Evolutionary conservation across 164 flowering plant species (phyloP), one percentile per base, ranked within the genome.

Genomic region (Protea cynaroides): DNA sequence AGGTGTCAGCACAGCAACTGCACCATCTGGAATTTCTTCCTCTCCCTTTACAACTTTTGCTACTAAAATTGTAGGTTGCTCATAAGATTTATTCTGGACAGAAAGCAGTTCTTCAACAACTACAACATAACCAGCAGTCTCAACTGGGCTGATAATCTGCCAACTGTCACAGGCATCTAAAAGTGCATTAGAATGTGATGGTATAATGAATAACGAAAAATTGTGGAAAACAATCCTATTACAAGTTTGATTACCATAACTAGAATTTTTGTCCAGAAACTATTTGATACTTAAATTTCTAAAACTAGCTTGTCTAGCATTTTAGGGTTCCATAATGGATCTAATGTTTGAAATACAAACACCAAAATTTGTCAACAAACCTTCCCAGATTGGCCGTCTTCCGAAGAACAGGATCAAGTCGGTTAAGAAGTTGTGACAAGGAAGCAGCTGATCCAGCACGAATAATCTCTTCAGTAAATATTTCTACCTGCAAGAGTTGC

Each of bases 371-470:
- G 50, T 29, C 40, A 71, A 53, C 37, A 54, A 71, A 91, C 99
- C 97, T 94, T 70, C 99, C 99, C 36, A 94, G 73, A 72, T 91
- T 75, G 68, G 99, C 97, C 44, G 88, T 85, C 75, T 82, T 67
- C 59, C 97, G 80, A 71, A 91, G 93, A 80, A 91, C 82, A 43
- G 99, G 99, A 78, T 91, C 96, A 65, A 94, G 91, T 72, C 96
- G 81, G 78, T 91, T 91, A 72, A 94, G 81, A 69, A 94, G 96
- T 62, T 81, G 69, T 25, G 99, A 94, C 56, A 94, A 78, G 29
- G 97, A 85, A 62, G 97, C 97, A 74, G 97, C 99, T 50, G 99
- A 89, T 75, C 99, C 99, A 73, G 96, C 90, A 69, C 99, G 95
- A 55, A 94, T 86, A 43, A 91, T 81, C 79, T 94, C 99, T 77